Conservation (phyloP, 1,284 basidiomycete genomes). For the Ceratobasidium sp. region DNA sequence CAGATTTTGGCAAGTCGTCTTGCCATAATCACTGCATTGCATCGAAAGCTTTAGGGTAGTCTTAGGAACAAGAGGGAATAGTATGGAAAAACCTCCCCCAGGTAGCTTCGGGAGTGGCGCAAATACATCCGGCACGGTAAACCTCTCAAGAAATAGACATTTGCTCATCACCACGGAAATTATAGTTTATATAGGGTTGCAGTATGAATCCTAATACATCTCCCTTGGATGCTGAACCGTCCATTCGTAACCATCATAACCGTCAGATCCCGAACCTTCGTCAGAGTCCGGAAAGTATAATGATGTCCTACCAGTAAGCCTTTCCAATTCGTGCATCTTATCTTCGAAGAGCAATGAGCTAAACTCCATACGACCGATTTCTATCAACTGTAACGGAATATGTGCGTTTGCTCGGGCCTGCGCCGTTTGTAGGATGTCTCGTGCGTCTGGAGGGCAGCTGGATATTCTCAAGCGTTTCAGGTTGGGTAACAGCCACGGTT, state of each 20-base stretch:
- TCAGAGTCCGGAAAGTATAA: background rate
- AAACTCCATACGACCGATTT: background rate
- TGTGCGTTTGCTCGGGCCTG: background rate
- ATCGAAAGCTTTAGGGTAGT: too few species aligned
- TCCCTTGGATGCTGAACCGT: background rate
- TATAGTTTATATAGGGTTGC: too few species aligned
- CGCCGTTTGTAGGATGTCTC: background rate
- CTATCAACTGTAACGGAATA: background rate
- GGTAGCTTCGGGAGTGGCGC: too few species aligned
- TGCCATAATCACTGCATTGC: too few species aligned
- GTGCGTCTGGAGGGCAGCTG: slow-evolving; percentile 7
- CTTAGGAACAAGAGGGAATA: too few species aligned
- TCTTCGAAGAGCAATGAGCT: background rate
- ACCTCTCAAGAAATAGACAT: too few species aligned
- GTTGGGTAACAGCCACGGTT: slow-evolving; percentile 5
- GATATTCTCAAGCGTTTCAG: slow-evolving; percentile 18
- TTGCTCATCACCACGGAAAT: too few species aligned
- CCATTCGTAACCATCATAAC: slow-evolving; percentile 13
- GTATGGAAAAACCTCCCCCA: too few species aligned
- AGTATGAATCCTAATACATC: background rate
- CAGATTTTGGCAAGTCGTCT: too few species aligned
- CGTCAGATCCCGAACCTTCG: slow-evolving; percentile 1
- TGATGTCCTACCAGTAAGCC: background rate
- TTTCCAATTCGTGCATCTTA: background rate
- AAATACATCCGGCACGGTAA: too few species aligned